These are phyloP conservation scores for Fusarium equiseti DNA, from an alignment of 2,329 filamentous ascomycete species.

Conservation along the genomic window DNA sequence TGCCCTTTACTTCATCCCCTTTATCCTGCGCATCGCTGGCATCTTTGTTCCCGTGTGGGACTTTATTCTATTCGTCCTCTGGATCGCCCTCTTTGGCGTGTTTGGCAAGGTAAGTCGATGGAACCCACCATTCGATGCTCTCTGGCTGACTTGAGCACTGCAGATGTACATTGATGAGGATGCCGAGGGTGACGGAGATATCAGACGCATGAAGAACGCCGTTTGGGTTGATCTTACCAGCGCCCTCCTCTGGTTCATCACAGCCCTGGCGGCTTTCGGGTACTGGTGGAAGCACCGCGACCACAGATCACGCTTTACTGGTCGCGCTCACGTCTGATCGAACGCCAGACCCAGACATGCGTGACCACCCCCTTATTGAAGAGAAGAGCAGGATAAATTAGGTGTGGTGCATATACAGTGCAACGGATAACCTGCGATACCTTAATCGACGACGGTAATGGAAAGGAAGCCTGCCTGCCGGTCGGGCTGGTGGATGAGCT, in stretches of 20 bases:
- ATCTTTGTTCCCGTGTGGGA: slow-evolving; percentile 74
- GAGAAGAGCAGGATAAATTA: slow-evolving; percentile 4
- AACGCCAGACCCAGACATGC: background rate
- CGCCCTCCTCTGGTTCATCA: slow-evolving; percentile 80
- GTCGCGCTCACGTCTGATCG: slow-evolving; percentile 65
- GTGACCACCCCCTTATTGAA: background rate
- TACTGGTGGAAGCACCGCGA: slow-evolving; percentile 71
- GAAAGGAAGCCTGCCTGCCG: slow-evolving; percentile 19
- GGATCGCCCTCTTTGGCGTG: slow-evolving; percentile 84
- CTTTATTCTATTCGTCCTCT: slow-evolving; percentile 78
- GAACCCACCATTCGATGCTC: background rate
- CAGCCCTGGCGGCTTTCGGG: slow-evolving; percentile 64
- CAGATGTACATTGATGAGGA: slow-evolving; percentile 79
- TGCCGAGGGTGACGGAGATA: slow-evolving; percentile 70
- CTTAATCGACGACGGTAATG: slow-evolving; percentile 1
- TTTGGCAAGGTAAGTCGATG: slow-evolving; percentile 72
- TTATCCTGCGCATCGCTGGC: slow-evolving; percentile 64
- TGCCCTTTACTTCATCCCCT: slow-evolving; percentile 73
- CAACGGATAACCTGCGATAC: slow-evolving; percentile 10
- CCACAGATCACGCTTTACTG: slow-evolving; percentile 67
- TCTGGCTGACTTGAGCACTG: slow-evolving; percentile 27
- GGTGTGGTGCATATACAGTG: slow-evolving; percentile 12
- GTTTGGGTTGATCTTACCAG: slow-evolving; percentile 86
- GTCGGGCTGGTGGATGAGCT: slow-evolving; percentile 23
- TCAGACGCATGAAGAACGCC: slow-evolving; percentile 85